These are phyloP conservation scores for Juglanconis sp. DNA, from an alignment of 2,329 filamentous ascomycete genomes.

Conservation along the genomic window DNA sequence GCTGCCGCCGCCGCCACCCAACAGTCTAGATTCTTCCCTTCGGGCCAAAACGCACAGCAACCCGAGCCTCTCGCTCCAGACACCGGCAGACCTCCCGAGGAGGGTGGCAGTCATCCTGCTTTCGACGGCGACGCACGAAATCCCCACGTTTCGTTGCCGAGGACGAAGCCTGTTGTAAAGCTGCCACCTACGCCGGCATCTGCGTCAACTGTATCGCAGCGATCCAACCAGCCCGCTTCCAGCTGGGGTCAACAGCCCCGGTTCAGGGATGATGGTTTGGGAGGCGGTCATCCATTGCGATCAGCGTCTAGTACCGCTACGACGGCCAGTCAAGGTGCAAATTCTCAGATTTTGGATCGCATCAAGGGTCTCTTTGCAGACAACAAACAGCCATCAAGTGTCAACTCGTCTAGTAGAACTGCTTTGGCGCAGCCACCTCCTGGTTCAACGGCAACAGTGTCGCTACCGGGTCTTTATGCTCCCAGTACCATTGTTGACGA, in stretches of 20 bases:
- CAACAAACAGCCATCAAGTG: slow-evolving; percentile 49
- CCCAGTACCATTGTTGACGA: slow-evolving; percentile 25
- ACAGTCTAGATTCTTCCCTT: slow-evolving; percentile 60
- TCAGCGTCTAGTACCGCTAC: slow-evolving; percentile 19
- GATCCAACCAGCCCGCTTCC: slow-evolving; percentile 26
- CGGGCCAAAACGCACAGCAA: slow-evolving; percentile 27
- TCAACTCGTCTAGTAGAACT: slow-evolving; percentile 66
- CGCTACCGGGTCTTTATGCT: slow-evolving; percentile 47
- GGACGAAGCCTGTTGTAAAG: slow-evolving; percentile 72
- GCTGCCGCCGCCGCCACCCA: slow-evolving; percentile 4
- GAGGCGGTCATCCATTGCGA: slow-evolving; percentile 26
- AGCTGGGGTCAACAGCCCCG: slow-evolving; percentile 35
- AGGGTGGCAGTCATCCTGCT: slow-evolving; percentile 63
- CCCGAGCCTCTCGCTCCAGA: slow-evolving; percentile 26
- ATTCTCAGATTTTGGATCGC: slow-evolving; percentile 52
- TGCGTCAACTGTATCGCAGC: slow-evolving; percentile 29
- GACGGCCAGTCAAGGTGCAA: slow-evolving; percentile 11
- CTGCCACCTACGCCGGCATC: slow-evolving; percentile 61
- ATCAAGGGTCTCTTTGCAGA: slow-evolving; percentile 54
- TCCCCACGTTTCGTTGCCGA: slow-evolving; percentile 69
- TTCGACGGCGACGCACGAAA: slow-evolving; percentile 64
- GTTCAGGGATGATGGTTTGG: slow-evolving; percentile 29
- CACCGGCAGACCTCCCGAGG: slow-evolving; percentile 59
- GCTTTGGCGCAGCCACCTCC: slow-evolving; percentile 55
- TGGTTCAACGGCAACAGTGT: slow-evolving; percentile 63